Evolutionary conservation across 257 asterid genomes (phyloP).

Genomic region (Ilex asprella): DNA sequence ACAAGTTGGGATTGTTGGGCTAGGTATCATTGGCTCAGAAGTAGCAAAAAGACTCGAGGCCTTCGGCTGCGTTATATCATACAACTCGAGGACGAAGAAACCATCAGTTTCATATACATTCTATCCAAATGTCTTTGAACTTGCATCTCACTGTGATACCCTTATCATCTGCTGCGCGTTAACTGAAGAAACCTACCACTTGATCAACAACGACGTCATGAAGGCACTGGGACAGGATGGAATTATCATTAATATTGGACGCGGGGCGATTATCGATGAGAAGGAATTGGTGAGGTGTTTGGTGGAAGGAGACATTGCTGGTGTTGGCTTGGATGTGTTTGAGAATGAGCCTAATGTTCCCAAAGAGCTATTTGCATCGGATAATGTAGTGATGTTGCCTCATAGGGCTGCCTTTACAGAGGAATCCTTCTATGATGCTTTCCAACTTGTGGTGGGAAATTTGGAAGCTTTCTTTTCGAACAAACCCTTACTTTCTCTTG

Average conservation of each 20-base stretch:
- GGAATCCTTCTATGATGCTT: constrained; percentile 29
- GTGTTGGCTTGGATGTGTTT: constrained; percentile 67
- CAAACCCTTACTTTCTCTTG: constrained; percentile 40
- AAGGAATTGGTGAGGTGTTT: constrained; percentile 40
- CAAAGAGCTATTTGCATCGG: constrained; percentile 24
- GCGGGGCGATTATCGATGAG: constrained; percentile 42
- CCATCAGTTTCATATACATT: constrained; percentile 9
- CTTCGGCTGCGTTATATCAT: constrained; percentile 36
- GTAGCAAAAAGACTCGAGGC: constrained; percentile 26
- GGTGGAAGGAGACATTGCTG: constrained; percentile 39
- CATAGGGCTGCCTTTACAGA: constrained; percentile 31
- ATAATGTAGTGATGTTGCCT: constrained; percentile 21
- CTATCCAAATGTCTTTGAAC: constrained; percentile 14
- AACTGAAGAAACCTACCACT: constrained; percentile 19
- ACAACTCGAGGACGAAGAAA: constrained; percentile 32
- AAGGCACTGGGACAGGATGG: constrained; percentile 31
- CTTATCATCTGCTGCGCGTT: constrained; percentile 25
- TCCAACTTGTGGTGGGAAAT: constrained; percentile 35
- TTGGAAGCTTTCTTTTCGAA: constrained; percentile 51
- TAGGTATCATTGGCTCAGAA: constrained; percentile 26
- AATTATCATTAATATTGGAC: constrained; percentile 22
- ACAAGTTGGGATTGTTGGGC: constrained; percentile 24
- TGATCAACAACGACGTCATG: constrained; percentile 26
- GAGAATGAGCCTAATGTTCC: constrained; percentile 51
- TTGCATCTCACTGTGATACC: constrained; percentile 21